These are phyloP conservation scores for Xenoacremonium recifei DNA, from an alignment of 2,329 filamentous ascomycete species.

Conservation along the genomic window DNA sequence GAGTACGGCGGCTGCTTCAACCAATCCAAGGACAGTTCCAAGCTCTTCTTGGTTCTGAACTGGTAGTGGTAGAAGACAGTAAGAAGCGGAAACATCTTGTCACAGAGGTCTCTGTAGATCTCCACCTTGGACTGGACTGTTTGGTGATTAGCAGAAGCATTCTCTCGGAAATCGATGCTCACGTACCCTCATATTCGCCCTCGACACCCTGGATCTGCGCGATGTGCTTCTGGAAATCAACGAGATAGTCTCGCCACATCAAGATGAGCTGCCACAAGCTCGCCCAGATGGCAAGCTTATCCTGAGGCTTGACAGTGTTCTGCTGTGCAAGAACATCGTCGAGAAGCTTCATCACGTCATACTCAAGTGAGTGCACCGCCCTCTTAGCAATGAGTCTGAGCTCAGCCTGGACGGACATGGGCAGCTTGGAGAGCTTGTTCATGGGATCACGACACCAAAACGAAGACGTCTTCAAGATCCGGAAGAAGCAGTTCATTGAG, in stretches of 20 bases:
- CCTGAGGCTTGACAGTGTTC: constrained; percentile 36
- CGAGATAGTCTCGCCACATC: constrained; percentile 44
- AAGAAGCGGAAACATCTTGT: constrained; percentile 37
- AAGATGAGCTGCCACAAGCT: constrained; percentile 50
- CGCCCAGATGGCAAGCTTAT: constrained; percentile 46
- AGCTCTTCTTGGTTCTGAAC: constrained; percentile 39
- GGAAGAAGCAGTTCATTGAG: constrained; percentile 49
- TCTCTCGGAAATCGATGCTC: too few species aligned
- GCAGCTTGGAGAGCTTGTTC: constrained; percentile 35
- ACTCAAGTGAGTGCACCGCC: constrained; percentile 36
- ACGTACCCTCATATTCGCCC: constrained; percentile 24
- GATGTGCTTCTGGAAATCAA: constrained; percentile 29
- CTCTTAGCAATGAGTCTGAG: constrained; percentile 38
- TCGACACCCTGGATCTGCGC: constrained; percentile 18
- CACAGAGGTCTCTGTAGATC: constrained; percentile 30
- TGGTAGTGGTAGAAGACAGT: constrained; percentile 41
- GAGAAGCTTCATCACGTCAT: constrained; percentile 39
- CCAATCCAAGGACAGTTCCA: constrained; percentile 39
- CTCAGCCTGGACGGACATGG: constrained; percentile 40
- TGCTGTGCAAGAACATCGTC: constrained; percentile 39
- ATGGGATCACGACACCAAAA: constrained; percentile 41
- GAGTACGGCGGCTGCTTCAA: constrained; percentile 30
- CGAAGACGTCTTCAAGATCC: constrained; percentile 43
- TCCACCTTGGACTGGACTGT: too few species aligned
- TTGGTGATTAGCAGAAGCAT: too few species aligned